Percentiles rank a stretch among this genome's conserved stretches.
Conservation (phyloP, 371 early-diverging fungal species). For the Phascolomyces articulosus region DNA sequence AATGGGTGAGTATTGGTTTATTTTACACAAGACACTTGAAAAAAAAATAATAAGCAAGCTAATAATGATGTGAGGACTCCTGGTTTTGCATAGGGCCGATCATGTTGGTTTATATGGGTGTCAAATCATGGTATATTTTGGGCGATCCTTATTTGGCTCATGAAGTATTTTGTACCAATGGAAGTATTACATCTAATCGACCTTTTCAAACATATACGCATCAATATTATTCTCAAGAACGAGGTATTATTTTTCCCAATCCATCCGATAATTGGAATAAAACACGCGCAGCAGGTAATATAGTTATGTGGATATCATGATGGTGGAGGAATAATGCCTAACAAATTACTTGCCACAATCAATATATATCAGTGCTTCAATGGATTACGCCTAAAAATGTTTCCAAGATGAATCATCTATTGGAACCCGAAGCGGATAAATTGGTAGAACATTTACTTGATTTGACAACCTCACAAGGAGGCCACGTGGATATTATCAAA, state of each 20-base stretch:
- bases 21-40: no score
- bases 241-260: constrained; percentile 16
- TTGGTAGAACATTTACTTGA: no score
- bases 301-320: neutral
- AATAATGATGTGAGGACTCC: no score
- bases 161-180: constrained; percentile 17
- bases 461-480: no score
- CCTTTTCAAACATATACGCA: constrained; percentile 13
- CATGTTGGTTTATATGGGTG: constrained; percentile 21
- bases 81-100: constrained; percentile 6
- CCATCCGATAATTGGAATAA: constrained; percentile 10
- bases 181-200: constrained; percentile 16
- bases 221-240: constrained; percentile 10
- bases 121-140: constrained; percentile 20
- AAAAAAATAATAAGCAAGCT: no score
- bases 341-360: no score
- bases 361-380: no score
- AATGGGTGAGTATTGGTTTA: neutral
- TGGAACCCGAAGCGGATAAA: no score
- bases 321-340: no score
- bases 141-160: constrained; percentile 22
- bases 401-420: no score
- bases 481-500: constrained; percentile 4
- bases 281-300: constrained; percentile 13
- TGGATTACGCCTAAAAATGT: no score